Percentiles rank a stretch among this genome's conserved stretches.
These are phyloP conservation scores for Ophiognomonia clavigignenti-juglandacearum DNA, from an alignment of 2,329 filamentous ascomycete genomes.

Conservation along the genomic window DNA sequence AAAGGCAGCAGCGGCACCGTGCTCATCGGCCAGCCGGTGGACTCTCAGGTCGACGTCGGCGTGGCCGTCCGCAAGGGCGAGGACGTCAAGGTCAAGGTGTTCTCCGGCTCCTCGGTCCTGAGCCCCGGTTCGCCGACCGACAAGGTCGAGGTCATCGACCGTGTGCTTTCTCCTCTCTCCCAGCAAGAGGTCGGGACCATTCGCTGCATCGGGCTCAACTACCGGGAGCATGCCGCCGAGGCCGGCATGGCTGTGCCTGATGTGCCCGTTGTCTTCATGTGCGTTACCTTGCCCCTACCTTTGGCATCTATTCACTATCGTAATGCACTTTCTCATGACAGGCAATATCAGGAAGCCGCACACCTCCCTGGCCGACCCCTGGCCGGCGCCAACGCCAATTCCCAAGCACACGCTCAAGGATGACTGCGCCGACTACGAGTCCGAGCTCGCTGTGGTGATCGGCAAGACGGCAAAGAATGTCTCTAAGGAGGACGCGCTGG, in stretches of 20 bases:
- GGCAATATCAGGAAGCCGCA: slow-evolving; percentile 41
- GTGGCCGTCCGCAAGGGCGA: slow-evolving; percentile 49
- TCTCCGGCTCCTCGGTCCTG: slow-evolving; percentile 54
- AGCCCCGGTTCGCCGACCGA: slow-evolving; percentile 47
- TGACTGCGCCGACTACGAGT: slow-evolving; percentile 54
- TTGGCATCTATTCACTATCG: too few species aligned
- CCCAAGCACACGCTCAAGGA: slow-evolving; percentile 48
- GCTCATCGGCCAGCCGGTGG: slow-evolving; percentile 15
- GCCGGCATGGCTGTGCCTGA: slow-evolving; percentile 46
- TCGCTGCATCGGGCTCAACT: slow-evolving; percentile 55
- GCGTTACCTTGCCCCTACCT: neutral
- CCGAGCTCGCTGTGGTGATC: slow-evolving; percentile 54
- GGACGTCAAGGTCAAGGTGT: slow-evolving; percentile 51
- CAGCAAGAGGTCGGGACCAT: slow-evolving; percentile 49
- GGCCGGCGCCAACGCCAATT: slow-evolving; percentile 44
- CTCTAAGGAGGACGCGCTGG: slow-evolving; percentile 48
- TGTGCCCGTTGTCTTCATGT: slow-evolving; percentile 52
- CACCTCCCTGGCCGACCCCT: slow-evolving; percentile 50
- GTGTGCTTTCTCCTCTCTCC: slow-evolving; percentile 46
- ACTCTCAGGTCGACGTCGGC: slow-evolving; percentile 48
- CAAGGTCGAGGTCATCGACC: slow-evolving; percentile 37
- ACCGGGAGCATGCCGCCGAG: slow-evolving; percentile 46
- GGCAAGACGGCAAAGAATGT: slow-evolving; percentile 49
- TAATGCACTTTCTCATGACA: neutral
- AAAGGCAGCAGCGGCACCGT: slow-evolving; percentile 9